Conservation (phyloP, 108 stramenopile genomes). For the Cyclotella baltica region DNA sequence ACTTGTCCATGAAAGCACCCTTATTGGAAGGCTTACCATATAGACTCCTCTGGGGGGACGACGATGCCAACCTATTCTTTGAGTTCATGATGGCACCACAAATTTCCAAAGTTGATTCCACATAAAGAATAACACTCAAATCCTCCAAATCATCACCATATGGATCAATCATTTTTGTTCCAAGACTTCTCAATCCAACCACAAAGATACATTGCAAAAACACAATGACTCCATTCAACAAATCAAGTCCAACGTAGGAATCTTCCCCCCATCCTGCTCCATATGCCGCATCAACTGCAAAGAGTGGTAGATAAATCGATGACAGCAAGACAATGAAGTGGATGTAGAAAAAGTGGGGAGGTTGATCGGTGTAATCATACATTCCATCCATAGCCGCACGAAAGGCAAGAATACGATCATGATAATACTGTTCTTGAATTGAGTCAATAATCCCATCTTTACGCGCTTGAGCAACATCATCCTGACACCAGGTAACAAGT, state of each 20-base stretch:
- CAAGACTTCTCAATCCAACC: slow-evolving; percentile 47
- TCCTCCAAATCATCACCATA: slow-evolving; percentile 58
- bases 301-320: slow-evolving; percentile 56
- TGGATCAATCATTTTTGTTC: slow-evolving; percentile 52
- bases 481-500: slow-evolving; percentile 25
- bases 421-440: slow-evolving; percentile 2
- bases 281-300: slow-evolving; percentile 44
- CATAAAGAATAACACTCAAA: slow-evolving; percentile 55
- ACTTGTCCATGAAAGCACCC: too few relatives aligned
- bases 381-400: slow-evolving; percentile 33
- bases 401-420: slow-evolving; percentile 25
- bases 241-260: slow-evolving; percentile 69
- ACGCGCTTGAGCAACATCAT: slow-evolving; percentile 22
- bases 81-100: slow-evolving; percentile 30
- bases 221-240: slow-evolving; percentile 50
- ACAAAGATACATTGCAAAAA: slow-evolving; percentile 50
- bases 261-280: slow-evolving; percentile 35
- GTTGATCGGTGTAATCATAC: slow-evolving; percentile 53
- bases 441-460: slow-evolving; percentile 26
- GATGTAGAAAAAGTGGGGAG: slow-evolving; percentile 63
- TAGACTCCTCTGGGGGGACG: too few relatives aligned
- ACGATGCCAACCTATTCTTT: slow-evolving; percentile 1
- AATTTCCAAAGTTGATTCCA: slow-evolving; percentile 32
- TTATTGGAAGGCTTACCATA: too few relatives aligned
- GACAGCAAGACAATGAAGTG: slow-evolving; percentile 57